Evolutionary conservation across 495 filamentous ascomycete genomes (phyloP), one percentile per base, ranked within the genome.

Genomic region (Pyrenula massariospora): DNA sequence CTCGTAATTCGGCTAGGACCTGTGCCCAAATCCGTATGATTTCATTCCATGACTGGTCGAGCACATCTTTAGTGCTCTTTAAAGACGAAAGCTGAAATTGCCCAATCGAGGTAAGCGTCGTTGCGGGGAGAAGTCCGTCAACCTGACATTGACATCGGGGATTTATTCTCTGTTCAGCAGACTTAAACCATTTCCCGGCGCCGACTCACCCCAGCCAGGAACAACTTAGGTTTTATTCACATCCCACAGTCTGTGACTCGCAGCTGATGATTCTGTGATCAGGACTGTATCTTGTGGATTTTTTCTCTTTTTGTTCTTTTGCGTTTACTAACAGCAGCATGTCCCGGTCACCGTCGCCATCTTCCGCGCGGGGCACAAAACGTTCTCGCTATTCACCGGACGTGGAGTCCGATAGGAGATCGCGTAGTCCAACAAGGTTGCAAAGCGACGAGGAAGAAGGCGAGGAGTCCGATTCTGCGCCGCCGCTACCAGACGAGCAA

Each of bases 401-500:
- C 15, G 31, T 8, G 8, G 15, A 15, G 15, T 15, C 5, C 5
- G 15, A 42, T 8, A 5, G 31, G 15, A 42, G 31, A 42, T 42
- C 31, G 31, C 31, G 31, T 42, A 42, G 31, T 15, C 31, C 31
- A 8, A 42, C 31, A 42, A 15, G 31, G 15, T 42, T 15, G 15
- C 8, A 42, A 15, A 15, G 15, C 31, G 31, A 15, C 5, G 31
- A 8, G 31, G 31, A 42, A 42, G 31, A 42, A 42, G 31, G 31
- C 8, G 31, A 42, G 31, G 58, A 61, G 36, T 31, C 48, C 12
- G 56, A 59, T 54, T 60, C 64, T 20, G 68, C 67, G 55, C 78
- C 78, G 23, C 77, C 79, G 58, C 65, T 82, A 62, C 79, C 78
- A 55, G 70, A 76, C 53, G 76, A 77, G 61, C 55, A 64, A 48